phyloP scores from a whole-genome alignment of 495 filamentous ascomycete genomes.

The Xylaria nigripes region DNA sequence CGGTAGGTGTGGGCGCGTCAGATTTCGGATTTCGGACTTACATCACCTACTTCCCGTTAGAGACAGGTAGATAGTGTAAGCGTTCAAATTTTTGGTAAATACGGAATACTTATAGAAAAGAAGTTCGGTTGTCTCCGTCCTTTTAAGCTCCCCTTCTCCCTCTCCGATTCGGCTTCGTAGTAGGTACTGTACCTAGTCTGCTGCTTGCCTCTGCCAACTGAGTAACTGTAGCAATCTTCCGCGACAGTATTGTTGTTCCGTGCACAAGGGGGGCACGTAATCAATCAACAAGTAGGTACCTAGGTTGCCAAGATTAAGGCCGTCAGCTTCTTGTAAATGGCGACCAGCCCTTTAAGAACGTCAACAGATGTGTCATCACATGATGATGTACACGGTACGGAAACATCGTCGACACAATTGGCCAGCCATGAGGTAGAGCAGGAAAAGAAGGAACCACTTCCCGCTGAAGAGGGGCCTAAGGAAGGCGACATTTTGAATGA shows the following conservation, averaged over 20 bases:
- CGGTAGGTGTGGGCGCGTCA: background rate
- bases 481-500: constrained; percentile 12
- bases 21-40: constrained; percentile 1
- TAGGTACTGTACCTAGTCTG: too few species aligned
- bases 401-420: background rate
- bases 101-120: too few species aligned
- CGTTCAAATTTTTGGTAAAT: background rate
- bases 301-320: background rate
- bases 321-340: background rate
- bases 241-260: background rate
- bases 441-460: background rate
- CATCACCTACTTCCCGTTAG: background rate
- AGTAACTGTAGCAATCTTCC: background rate
- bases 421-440: background rate
- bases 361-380: background rate
- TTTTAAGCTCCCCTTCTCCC: background rate
- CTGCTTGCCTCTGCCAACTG: background rate
- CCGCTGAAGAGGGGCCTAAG: background rate
- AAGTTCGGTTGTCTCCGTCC: background rate
- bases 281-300: background rate
- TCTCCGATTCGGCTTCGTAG: too few species aligned
- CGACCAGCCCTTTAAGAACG: background rate
- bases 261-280: background rate
- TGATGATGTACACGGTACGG: background rate
- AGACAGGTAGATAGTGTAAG: background rate